Evolutionary conservation across 2,329 filamentous ascomycete species (phyloP), one percentile per base, ranked within the genome.

Genomic region (Pseudocercospora crystallina): DNA sequence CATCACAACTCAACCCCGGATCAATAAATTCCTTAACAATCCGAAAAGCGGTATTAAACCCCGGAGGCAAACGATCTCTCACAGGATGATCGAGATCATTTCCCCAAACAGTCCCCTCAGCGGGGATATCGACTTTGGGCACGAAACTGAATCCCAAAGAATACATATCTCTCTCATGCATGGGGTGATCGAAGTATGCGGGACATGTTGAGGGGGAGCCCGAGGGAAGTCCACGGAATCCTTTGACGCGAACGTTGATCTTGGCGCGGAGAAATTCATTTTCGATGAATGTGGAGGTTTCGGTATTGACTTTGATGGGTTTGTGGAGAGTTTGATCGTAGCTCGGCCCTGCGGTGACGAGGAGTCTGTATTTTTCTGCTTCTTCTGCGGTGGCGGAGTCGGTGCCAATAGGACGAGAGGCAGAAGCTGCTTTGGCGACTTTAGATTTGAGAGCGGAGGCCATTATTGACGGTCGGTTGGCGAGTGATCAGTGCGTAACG

Each of bases 21-120:
- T 99, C 94, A 40, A 97, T 86, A 75, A 85, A 88, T 84, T 89
- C 92, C 63, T 89, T 89, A 26, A 95, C 89, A 39, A 96, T 87
- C 35, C 82, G 83, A 69, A 96, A 83, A 0, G 90, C 91, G 1
- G 87, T 86, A 67, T 83, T 84, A 70, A 96, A 95, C 0, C 92
- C 90, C 0, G 89, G 89, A 0, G 92, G 92, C 2, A 97, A 76
- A 7, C 84, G 80, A 65, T 95, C 87, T 20, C 90, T 82, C 56
- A 99, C 90, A 0, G 92, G 89, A 43, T 87, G 82, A 65, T 96
- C 91, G 65, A 96, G 95, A 74, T 96, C 90, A 68, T 97, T 96
- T 26, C 92, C 92, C 65, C 95, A 96, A 47, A 96, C 83, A 2
- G 96, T 79, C 56, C 94, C 83, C 9, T 80, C 69, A 33, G 82